Evolutionary conservation across 179 eudicot genomes (phyloP), one percentile per base, ranked within the genome.

Genomic region (Beta macrorhiza): DNA sequence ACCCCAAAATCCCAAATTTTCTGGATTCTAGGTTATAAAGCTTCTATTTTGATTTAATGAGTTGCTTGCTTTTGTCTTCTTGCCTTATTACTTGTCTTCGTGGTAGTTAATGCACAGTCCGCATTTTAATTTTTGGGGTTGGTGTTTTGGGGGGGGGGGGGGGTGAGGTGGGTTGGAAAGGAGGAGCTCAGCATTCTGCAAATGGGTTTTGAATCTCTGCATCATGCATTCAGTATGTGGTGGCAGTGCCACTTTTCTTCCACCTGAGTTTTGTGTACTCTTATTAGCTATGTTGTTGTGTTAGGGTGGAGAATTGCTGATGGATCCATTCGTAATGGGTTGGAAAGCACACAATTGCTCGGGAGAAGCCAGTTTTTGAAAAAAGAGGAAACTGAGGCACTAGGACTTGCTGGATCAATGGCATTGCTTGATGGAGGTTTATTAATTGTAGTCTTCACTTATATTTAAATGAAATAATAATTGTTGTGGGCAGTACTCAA

Each of bases 381-480:
- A 76, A 80, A 82, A 4, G 81, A 84, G 68, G 93, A 94, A 87
- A 85, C 88, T 81, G 85, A 89, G 76, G 84, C 84, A 78, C 79
- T 94, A 55, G 97, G 97, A 75, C 58, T 93, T 47, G 79, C 90
- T 74, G 97, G 93, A 58, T 88, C 91, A 56, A 87, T 90, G 71
- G 84, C 89, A 53, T 83, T 97, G 78, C 95, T 94, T 52, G 98
- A 97, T 84, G 99, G 99, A 93, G 99, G 99, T 95, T 81, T 85
- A 72, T 68, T 69, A 14, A 17, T 47, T 52, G 52, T 37, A 29
- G 6, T 71, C 72, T 70, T 67, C 61, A 20, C 13, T 1, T 59
- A 68, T 51, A 17, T 29, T 20, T 49, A 15, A 22, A 3, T 47
- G 51, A 5, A 5, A 7, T 47, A 29, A 29, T 29, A 29, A 47